These are phyloP conservation scores for Kazachstania africana DNA, from an alignment of 805 yeast genomes.

Conservation along the genomic window DNA sequence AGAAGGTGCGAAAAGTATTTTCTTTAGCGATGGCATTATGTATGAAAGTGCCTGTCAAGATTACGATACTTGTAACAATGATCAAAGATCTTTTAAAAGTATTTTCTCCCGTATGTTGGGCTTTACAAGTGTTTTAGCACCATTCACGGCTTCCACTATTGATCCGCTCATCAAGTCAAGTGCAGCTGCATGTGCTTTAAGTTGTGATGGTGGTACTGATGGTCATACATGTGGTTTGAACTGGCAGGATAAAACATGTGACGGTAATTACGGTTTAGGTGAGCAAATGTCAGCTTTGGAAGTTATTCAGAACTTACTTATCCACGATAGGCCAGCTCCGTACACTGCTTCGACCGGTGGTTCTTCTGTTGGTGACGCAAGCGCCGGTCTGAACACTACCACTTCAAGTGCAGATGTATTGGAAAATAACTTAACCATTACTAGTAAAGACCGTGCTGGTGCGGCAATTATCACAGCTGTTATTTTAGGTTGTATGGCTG, in stretches of 20 bases:
- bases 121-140: conserved; percentile 42
- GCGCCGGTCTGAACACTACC: conserved; percentile 35
- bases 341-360: conserved; percentile 44
- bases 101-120: conserved; percentile 55
- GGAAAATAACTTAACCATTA: conserved; percentile 32
- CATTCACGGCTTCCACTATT: conserved; percentile 35
- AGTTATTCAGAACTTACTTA: conserved; percentile 39
- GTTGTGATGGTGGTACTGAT: conserved; percentile 67
- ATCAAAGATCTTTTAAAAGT: conserved; percentile 69
- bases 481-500: conserved; percentile 46
- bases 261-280: conserved; percentile 59
- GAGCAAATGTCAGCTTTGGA: conserved; percentile 72
- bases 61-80: conserved; percentile 45
- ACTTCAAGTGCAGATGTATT: conserved; percentile 26
- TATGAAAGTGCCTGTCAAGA: conserved; percentile 52
- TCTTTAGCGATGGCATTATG: conserved; percentile 41
- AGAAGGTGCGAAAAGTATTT: conserved; percentile 36
- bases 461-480: conserved; percentile 82
- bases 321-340: conserved; percentile 38
- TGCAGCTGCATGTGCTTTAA: conserved; percentile 56
- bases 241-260: conserved; percentile 53
- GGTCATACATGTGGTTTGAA: conserved; percentile 65
- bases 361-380: conserved; percentile 41
- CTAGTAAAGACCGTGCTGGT: conserved; percentile 67
- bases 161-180: conserved; percentile 33